Conservation (phyloP, 352 stramenopile genomes). For the Pythium phragmiticola region DNA sequence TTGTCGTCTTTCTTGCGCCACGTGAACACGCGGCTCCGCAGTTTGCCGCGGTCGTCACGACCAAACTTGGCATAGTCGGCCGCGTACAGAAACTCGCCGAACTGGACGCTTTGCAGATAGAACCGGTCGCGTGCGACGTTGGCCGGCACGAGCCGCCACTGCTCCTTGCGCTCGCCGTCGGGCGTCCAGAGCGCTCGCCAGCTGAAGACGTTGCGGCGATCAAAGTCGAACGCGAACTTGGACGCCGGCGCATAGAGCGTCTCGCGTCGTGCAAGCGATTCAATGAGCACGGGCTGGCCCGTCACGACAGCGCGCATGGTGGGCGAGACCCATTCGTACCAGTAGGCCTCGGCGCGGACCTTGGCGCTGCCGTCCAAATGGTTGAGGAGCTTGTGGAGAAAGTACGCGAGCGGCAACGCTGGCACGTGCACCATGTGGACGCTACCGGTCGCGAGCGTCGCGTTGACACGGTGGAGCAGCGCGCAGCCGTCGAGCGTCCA, state of each 20-base stretch:
- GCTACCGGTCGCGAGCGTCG: constrained; percentile 35
- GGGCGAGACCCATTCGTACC: constrained; percentile 31
- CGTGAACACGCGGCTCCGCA: constrained; percentile 59
- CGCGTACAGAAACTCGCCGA: constrained; percentile 62
- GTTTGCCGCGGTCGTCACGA: constrained; percentile 45
- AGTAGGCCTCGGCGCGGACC: constrained; percentile 25
- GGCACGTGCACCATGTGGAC: constrained; percentile 43
- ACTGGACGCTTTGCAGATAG: constrained; percentile 55
- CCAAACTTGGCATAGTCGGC: constrained; percentile 72
- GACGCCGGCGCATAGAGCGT: constrained; percentile 31
- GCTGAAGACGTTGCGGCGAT: constrained; percentile 40
- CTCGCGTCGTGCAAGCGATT: constrained; percentile 24
- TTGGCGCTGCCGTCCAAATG: constrained; percentile 52
- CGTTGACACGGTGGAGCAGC: constrained; percentile 61
- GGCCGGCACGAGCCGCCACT: constrained; percentile 61
- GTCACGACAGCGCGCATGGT: constrained; percentile 36
- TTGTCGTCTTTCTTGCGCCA: constrained; percentile 50
- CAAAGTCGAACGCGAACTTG: constrained; percentile 32
- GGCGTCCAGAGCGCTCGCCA: constrained; percentile 35
- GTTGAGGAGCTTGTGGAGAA: constrained; percentile 61
- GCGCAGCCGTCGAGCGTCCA: constrained; percentile 70
- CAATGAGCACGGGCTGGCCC: constrained; percentile 31
- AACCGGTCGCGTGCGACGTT: constrained; percentile 61
- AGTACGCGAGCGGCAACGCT: constrained; percentile 63
- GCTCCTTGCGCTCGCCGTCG: constrained; percentile 39